Base-by-base conservation (phyloP, 2,329 filamentous ascomycete genomes). In the Cryphonectria carpinicola region DNA sequence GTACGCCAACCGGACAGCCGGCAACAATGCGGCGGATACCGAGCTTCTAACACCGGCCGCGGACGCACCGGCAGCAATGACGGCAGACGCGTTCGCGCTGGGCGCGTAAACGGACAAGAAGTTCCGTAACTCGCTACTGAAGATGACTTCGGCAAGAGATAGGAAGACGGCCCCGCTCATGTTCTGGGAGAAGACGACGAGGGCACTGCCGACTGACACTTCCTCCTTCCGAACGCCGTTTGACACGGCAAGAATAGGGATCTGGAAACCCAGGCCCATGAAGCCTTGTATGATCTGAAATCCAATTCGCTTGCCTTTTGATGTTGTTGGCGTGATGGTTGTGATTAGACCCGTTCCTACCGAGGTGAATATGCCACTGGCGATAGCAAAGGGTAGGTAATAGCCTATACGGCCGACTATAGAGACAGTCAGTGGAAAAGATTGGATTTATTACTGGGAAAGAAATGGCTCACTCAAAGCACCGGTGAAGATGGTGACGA, bases 381-480 rank as follows among this genome's bases (percentile, higher is more conserved):
- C 49, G 17, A 67, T 28, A 10, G 65, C 65, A 41, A 67, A 67
- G 0, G 65, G 65, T 5, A 35, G 37, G 25, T 67, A 67, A 46
- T 67, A 67, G 49, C 65, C 65, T 4, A 67, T 28, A 4, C 64
- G 64, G n/a, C 64, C 64, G 43, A 66, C 52, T 49, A 67, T 41
- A 32, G 37, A 37, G 4, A 37, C 4, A 10, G 6, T 37, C 6
- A 37, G 37, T 10, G 37, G 37, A 37, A 4, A 37, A 8, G 35
- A 4, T 5, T 37, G 8, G 35, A 37, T 5, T 37, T 37, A 3
- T 37, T 37, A 4, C 8, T 37, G 35, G 35, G 35, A 37, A 10
- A 37, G 37, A 37, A 37, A 37, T 37, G 1, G 10, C 37, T 8
- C 4, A 37, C 37, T 4, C 10, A 37, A 37, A 37, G 19, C 54